These are phyloP conservation scores for Vitis cinerea DNA, from an alignment of 164 flowering plant species.

Conservation along the genomic window DNA sequence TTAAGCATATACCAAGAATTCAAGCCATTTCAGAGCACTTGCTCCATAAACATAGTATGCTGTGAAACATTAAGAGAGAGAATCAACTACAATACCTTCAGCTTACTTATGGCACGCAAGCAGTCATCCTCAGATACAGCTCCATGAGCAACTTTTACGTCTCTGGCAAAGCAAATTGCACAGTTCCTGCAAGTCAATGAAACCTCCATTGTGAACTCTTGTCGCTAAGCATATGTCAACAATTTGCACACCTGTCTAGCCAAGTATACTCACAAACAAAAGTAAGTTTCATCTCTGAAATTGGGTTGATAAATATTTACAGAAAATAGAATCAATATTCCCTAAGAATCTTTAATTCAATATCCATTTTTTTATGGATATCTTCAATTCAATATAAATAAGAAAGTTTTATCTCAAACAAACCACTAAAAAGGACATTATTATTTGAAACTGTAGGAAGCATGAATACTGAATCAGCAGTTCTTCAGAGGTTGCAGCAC, in stretches of 20 bases:
- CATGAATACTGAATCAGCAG: too few species aligned
- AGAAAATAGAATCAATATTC: too few species aligned
- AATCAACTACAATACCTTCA: slow-evolving; percentile 56
- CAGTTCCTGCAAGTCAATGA: slow-evolving; percentile 89
- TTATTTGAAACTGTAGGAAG: too few species aligned
- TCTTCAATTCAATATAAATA: too few species aligned
- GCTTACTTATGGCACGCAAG: slow-evolving; percentile 89
- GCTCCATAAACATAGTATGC: not conserved
- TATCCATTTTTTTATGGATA: too few species aligned
- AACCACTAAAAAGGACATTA: too few species aligned
- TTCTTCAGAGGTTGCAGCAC: too few species aligned
- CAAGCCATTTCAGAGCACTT: too few species aligned
- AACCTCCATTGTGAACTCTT: slow-evolving; percentile 85
- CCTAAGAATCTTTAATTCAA: too few species aligned
- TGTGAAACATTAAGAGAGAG: not conserved
- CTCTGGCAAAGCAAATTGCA: slow-evolving; percentile 71
- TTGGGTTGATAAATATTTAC: too few species aligned
- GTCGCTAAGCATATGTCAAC: slow-evolving; percentile 97
- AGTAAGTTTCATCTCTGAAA: not conserved
- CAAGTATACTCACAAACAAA: slow-evolving; percentile 12
- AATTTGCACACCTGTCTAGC: slow-evolving; percentile 88
- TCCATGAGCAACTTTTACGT: slow-evolving; percentile 80
- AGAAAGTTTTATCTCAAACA: too few species aligned
- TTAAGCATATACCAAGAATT: not conserved
- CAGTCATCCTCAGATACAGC: slow-evolving; percentile 95